Base-by-base conservation (phyloP, 305 asterid genomes). In the Fraxinus baroniana region DNA sequence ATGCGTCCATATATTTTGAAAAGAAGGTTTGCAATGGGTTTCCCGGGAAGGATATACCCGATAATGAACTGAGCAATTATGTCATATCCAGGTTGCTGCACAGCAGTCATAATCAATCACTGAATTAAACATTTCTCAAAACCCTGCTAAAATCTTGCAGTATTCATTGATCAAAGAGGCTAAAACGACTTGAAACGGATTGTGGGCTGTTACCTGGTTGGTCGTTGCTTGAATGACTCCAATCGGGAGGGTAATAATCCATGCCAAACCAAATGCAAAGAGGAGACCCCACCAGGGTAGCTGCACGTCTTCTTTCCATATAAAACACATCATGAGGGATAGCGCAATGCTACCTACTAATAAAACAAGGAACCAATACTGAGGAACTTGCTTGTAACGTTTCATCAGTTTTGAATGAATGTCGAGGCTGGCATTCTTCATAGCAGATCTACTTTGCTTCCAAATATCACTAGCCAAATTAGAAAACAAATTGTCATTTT, bases 21-120 rank as follows among this genome's bases (percentile, higher is more conserved):
- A 49, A 94, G 91, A 84, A 96, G 90, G 81, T 93, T 96, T 0
- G 98, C 99, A 28, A 96, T 96, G 20, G 99, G 99, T 84, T 96
- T 94, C 74, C 99, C 99, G 2, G 99, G 99, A 15, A 94, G 95
- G 74, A 96, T 71, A 76, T 92, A 96, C 2, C 99, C 99, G 2
- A 96, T 90, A 49, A 96, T 94, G 93, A 94, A 96, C 90, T 96
- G 98, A 0, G 99, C 98, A 2, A 96, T 96, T 62, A 96, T 96
- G 89, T 96, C 99, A 46, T 94, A 94, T 76, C 99, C 99, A 4
- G 99, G 98, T 96, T 96, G 99, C 99, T 95, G 97, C 90, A 88
- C 15, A 46, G 73, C 4, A 57, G 9, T 24, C 55, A 36, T 22
- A 1, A 73, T 7, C 72, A 80, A 52, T 30, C 22, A 15, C 35